Conservation (phyloP, 768 basidiomycete genomes). For the Trametes cinnabarina region DNA sequence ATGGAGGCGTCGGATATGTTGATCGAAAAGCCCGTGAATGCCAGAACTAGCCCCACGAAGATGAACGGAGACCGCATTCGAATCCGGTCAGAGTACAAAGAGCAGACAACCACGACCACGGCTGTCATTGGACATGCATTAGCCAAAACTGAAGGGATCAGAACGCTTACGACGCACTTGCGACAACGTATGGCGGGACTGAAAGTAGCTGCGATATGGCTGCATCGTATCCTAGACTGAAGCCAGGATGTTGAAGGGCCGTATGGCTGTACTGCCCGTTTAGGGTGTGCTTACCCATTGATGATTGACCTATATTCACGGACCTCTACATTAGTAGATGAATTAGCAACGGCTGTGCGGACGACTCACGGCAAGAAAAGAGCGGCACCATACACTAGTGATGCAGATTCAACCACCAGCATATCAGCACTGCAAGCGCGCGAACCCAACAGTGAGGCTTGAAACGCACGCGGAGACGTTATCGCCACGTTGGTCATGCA, state of each 20-base stretch:
- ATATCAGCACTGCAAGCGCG: background rate
- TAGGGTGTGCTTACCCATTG: conserved; percentile 37
- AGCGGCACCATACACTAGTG: conserved; percentile 61
- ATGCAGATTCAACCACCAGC: too few species aligned
- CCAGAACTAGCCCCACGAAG: conserved; percentile 46
- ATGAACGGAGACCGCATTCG: conserved; percentile 60
- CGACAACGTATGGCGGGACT: conserved; percentile 58
- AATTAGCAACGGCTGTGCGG: background rate
- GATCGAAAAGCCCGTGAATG: conserved; percentile 59
- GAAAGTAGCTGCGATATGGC: conserved; percentile 64
- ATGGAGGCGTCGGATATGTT: conserved; percentile 53
- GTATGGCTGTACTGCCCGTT: background rate
- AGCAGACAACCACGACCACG: conserved; percentile 47
- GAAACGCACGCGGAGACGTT: conserved; percentile 52
- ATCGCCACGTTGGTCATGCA: conserved; percentile 57
- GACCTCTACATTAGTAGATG: too few species aligned
- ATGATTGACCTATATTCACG: conserved; percentile 52
- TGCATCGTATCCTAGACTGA: conserved; percentile 57
- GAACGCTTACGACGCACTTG: conserved; percentile 42
- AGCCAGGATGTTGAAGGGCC: too few species aligned
- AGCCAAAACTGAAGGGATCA: background rate
- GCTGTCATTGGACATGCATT: conserved; percentile 39
- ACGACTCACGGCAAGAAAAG: conserved; percentile 62
- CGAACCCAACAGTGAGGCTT: background rate
- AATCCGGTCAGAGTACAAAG: conserved; percentile 56